Conservation (phyloP, 2,329 filamentous ascomycete species). For the Claviceps spartinae region DNA sequence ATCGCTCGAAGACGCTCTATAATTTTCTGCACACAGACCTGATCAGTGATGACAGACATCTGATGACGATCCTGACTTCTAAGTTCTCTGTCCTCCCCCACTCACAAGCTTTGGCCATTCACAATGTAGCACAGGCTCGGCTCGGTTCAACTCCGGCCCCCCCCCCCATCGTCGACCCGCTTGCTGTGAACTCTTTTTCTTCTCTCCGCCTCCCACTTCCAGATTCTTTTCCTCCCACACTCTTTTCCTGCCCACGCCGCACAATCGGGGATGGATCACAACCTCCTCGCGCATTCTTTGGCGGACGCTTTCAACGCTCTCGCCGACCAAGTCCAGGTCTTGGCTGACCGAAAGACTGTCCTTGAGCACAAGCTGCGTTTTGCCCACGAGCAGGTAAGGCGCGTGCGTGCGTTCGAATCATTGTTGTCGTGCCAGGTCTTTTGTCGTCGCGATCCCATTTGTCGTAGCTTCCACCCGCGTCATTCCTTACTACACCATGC, state of each 20-base stretch:
- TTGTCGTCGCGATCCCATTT: neutral
- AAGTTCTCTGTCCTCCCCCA: neutral
- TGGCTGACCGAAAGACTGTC: constrained; percentile 50
- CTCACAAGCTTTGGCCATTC: neutral
- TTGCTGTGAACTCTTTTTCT: constrained; percentile 8
- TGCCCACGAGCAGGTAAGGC: constrained; percentile 51
- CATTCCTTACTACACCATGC: constrained; percentile 2
- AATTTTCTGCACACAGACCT: too few species aligned
- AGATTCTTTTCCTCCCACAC: neutral
- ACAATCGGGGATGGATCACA: constrained; percentile 22
- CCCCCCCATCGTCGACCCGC: neutral
- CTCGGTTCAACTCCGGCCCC: neutral
- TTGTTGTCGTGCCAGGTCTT: neutral
- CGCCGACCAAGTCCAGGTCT: constrained; percentile 49
- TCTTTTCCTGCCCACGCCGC: constrained; percentile 1
- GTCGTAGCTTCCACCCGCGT: constrained; percentile 1
- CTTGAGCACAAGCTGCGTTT: constrained; percentile 54
- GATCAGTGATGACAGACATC: neutral
- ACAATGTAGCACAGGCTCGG: neutral
- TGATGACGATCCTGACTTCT: too few species aligned
- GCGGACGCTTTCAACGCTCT: constrained; percentile 51
- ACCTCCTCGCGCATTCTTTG: constrained; percentile 38
- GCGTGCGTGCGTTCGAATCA: neutral
- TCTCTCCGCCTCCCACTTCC: constrained; percentile 1
- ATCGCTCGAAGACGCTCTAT: too few species aligned